A percentile compares a stretch with the other conserved stretches of the same genome.
Evolutionary conservation across 352 stramenopile species (phyloP).

Genomic region (Pythium rhizo-oryzae): DNA sequence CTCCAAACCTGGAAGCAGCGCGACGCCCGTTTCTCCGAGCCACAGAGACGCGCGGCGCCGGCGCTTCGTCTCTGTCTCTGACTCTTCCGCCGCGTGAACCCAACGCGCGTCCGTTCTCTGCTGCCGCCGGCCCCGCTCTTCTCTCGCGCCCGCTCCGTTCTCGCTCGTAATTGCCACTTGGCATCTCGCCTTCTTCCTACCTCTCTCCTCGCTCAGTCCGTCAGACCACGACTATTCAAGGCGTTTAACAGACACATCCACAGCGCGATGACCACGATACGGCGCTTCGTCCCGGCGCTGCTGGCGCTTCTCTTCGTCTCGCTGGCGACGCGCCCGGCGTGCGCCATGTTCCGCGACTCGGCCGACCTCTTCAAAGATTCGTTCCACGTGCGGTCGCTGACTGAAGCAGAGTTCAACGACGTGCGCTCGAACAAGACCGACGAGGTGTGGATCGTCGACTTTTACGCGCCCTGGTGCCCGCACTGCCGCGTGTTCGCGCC

Average conservation of each 20-base stretch:
- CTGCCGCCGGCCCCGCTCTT: background rate
- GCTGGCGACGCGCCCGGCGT: background rate
- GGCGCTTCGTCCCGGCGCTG: background rate
- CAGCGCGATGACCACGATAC: background rate
- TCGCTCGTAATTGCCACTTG: too few relatives aligned
- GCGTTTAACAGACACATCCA: background rate
- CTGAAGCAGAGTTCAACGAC: conserved; percentile 38
- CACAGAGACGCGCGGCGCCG: conserved; percentile 7
- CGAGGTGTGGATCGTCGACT: conserved; percentile 81
- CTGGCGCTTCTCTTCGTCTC: conserved; percentile 4
- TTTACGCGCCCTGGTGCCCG: conserved; percentile 86
- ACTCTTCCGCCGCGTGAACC: background rate
- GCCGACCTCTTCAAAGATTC: conserved; percentile 69
- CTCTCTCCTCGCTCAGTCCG: too few relatives aligned
- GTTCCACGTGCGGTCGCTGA: conserved; percentile 59
- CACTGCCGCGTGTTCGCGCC: conserved; percentile 83
- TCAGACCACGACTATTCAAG: too few relatives aligned
- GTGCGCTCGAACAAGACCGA: conserved; percentile 50
- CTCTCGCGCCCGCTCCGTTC: background rate
- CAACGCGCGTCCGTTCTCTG: background rate
- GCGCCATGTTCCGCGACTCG: conserved; percentile 45
- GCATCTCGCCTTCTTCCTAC: background rate
- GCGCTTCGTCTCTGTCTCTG: background rate
- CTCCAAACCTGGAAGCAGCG: too few relatives aligned
- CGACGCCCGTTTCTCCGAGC: background rate